These are phyloP conservation scores for Lepiota brunneoincarnata DNA, from an alignment of 768 basidiomycete genomes.

Conservation along the genomic window DNA sequence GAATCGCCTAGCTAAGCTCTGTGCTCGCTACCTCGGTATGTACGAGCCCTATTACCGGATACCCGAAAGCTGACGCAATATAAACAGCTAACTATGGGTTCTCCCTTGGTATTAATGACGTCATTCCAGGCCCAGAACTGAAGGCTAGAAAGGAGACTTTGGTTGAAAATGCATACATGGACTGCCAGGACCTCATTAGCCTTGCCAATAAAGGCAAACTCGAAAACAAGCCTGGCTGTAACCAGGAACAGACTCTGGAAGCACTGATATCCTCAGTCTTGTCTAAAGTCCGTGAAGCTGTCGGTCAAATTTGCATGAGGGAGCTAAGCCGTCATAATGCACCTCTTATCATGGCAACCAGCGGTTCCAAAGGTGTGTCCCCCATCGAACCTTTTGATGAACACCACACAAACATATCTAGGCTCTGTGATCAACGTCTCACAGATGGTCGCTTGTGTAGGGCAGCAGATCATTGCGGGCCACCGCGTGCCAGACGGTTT, in stretches of 20 bases:
- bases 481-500: conserved; percentile 99
- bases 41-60: conserved; percentile 8
- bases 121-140: conserved; percentile 91
- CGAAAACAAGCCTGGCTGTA: conserved; percentile 96
- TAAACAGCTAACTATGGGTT: conserved; percentile 93
- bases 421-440: conserved; percentile 99
- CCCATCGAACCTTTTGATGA: neutral
- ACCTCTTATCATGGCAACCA: conserved; percentile 97
- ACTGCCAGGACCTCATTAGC: conserved; percentile 85
- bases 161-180: conserved; percentile 85
- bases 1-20: conserved; percentile 94
- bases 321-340: conserved; percentile 98
- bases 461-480: conserved; percentile 97
- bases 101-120: conserved; percentile 97
- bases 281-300: conserved; percentile 93
- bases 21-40: conserved; percentile 88
- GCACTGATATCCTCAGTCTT: conserved; percentile 92
- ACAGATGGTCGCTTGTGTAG: conserved; percentile 99
- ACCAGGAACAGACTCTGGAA: conserved; percentile 96
- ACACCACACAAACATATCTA: conserved; percentile 10
- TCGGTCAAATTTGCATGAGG: conserved; percentile 97
- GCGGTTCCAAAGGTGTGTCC: conserved; percentile 89
- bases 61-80: neutral
- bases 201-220: conserved; percentile 87
- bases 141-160: conserved; percentile 77